phyloP scores from a whole-genome alignment of 257 asterid genomes.

The Coffea canephora region DNA sequence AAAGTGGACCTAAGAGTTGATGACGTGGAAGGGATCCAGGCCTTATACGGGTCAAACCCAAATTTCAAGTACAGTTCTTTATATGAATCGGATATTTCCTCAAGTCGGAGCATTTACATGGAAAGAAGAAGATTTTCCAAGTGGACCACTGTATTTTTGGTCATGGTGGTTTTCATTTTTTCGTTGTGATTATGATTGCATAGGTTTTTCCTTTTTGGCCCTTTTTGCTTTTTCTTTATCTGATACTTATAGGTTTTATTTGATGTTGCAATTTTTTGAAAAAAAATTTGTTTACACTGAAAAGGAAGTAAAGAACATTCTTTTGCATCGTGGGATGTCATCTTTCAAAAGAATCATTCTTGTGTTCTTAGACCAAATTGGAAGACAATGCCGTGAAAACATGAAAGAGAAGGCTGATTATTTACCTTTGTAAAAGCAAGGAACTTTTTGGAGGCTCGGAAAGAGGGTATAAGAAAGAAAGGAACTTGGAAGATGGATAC shows the following conservation, averaged over 20 bases:
- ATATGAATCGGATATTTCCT: conserved; percentile 56
- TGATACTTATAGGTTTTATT: background rate
- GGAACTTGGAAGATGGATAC: background rate
- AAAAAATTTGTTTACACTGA: background rate
- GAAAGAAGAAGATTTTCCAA: conserved; percentile 24
- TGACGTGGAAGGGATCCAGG: conserved; percentile 81
- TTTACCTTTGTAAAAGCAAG: background rate
- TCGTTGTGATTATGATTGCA: conserved; percentile 31
- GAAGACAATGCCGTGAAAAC: background rate
- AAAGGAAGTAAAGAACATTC: conserved; percentile 25
- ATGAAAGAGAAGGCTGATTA: no score
- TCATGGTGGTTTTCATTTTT: conserved; percentile 20
- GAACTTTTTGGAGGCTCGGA: background rate
- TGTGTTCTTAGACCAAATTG: conserved; percentile 4
- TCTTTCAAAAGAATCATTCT: conserved; percentile 16
- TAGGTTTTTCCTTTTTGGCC: background rate
- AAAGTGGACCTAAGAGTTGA: conserved; percentile 71
- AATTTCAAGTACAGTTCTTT: conserved; percentile 47
- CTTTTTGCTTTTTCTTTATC: background rate
- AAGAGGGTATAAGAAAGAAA: background rate
- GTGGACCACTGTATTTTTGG: conserved; percentile 32
- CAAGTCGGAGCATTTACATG: conserved; percentile 37
- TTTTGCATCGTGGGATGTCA: conserved; percentile 11
- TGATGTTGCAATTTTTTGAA: background rate
- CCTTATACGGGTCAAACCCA: conserved; percentile 81